A percentile compares a stretch with the other conserved stretches of the same genome.
Conservation (phyloP, 306 rosid species). For the Arachis stenosperma region DNA sequence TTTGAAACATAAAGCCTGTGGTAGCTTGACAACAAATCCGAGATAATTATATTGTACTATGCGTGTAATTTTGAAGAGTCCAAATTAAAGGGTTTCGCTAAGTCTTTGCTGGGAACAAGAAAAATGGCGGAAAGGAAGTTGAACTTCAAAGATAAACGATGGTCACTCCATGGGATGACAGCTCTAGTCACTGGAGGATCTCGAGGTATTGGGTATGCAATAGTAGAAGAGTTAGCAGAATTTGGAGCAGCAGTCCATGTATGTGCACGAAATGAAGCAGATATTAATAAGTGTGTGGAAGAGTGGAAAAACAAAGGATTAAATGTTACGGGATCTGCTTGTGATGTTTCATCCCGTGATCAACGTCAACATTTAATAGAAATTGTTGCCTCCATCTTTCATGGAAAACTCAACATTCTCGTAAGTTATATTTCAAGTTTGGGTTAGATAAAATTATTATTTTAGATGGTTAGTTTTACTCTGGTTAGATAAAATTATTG, state of each 20-base stretch:
- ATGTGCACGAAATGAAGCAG: conserved; percentile 33
- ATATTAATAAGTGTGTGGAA: conserved; percentile 31
- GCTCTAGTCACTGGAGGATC: conserved; percentile 48
- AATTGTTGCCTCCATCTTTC: neutral
- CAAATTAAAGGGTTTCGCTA: no score
- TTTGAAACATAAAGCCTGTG: no score
- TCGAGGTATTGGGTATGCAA: conserved; percentile 48
- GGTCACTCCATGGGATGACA: conserved; percentile 50
- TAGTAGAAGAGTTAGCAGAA: conserved; percentile 43
- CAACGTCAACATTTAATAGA: conserved; percentile 33
- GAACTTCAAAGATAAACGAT: conserved; percentile 27
- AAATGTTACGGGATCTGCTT: conserved; percentile 33
- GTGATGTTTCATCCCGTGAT: neutral
- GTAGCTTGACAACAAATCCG: no score
- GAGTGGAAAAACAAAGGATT: conserved; percentile 40
- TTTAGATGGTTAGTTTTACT: no score
- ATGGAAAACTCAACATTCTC: conserved; percentile 43
- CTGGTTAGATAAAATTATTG: no score
- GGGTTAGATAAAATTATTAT: no score
- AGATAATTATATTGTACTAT: no score
- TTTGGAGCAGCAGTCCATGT: conserved; percentile 44
- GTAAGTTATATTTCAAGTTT: neutral
- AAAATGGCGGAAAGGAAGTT: conserved; percentile 22
- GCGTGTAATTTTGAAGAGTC: no score
- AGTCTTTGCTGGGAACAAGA: no score